phyloP scores from a whole-genome alignment of 441 rosid genomes.

The Syzygium syzygioides region DNA sequence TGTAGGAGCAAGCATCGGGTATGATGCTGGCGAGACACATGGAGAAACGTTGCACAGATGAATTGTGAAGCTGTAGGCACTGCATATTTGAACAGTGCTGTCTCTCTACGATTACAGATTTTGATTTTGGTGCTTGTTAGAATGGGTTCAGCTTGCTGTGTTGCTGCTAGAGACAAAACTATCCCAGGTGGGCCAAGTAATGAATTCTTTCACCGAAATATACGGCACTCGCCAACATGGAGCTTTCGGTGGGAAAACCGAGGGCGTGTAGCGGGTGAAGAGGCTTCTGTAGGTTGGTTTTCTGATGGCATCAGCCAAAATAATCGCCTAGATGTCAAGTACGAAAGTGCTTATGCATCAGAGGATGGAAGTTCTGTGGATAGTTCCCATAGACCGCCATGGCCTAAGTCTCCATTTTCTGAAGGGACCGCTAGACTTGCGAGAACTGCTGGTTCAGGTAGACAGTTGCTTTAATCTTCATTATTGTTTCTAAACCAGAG shows the following conservation, averaged over 20 bases:
- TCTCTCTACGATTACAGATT: constrained; percentile 4
- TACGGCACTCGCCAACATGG: constrained; percentile 85
- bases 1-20: neutral
- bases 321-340: constrained; percentile 55
- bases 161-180: constrained; percentile 84
- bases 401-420: constrained; percentile 73
- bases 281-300: constrained; percentile 66
- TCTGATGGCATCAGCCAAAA: constrained; percentile 55
- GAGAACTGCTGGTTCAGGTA: constrained; percentile 61
- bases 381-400: constrained; percentile 37
- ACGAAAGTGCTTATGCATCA: constrained; percentile 48
- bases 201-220: constrained; percentile 57
- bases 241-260: constrained; percentile 94
- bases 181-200: constrained; percentile 57
- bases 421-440: constrained; percentile 33
- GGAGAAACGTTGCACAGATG: constrained; percentile 1
- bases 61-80: neutral
- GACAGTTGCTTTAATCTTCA: neutral
- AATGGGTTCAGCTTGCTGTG: constrained; percentile 97
- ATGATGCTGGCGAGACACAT: neutral
- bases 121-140: constrained; percentile 13
- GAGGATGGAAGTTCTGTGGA: constrained; percentile 69
- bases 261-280: constrained; percentile 97
- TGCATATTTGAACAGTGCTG: constrained; percentile 10
- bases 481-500: neutral